Base-by-base conservation (phyloP, 2,329 filamentous ascomycete species). In the Ophiostoma quercus region DNA sequence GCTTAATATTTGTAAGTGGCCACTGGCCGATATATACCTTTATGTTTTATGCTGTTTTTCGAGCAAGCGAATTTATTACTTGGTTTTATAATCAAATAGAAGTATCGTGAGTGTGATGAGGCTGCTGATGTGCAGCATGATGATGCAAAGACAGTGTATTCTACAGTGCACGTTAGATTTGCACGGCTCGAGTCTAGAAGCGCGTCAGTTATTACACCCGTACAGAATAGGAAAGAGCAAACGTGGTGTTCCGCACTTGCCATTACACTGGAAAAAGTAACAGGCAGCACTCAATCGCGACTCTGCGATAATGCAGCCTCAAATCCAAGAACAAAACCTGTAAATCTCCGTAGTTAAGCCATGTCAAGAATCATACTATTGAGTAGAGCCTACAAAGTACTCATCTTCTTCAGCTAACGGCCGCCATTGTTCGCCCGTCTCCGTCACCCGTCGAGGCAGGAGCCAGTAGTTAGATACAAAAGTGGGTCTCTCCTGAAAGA, bases 401-500 rank as follows among this genome's bases (percentile, higher is more conserved):
- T 34, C 51, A 57, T 22, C 9, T 16, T 14, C 8, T 25, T 6
- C 51, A 7, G 2, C 12, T 57, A 57, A 25, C 51, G 51, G n/a
- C 22, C 25, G n/a, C 51, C 9, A 25, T 57, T 5, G 51, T 12
- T 57, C 51, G 29, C 57, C 29, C 57, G 32, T 62, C 57, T 34
- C 57, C 57, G 57, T 9, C 51, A 25, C n/a, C 51, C 51, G 25
- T 62, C 22, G 4, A 62, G 11, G 12, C 25, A 62, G 11, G 57
- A 62, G 57, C 25, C 25, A 60, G 32, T 37, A 19, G 14, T 65
- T 37, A 39, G 3, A 47, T 47, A 16, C 32, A 65, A n/a, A 65
- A 66, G 63, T 29, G 63, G 63, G 63, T 43, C 63, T 66, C 63
- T 66, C 63, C 63, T 66, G 63, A 66, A 66, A 11, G 32, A 65